These are phyloP conservation scores for Trametes polyzona DNA, from an alignment of 1,284 basidiomycete genomes.

Conservation along the genomic window DNA sequence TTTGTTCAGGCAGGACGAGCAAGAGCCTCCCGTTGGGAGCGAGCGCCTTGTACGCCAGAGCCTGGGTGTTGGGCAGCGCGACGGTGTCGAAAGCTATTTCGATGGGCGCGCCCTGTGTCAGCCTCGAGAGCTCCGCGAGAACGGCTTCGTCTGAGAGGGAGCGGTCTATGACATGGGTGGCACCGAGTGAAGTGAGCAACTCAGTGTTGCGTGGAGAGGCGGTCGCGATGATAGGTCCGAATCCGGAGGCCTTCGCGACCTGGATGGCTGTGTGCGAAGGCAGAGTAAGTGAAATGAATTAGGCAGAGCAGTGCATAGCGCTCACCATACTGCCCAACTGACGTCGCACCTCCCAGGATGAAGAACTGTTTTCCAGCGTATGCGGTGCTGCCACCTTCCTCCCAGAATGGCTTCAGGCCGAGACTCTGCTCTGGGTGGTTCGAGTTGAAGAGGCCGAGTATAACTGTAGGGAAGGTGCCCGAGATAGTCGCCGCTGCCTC, in stretches of 20 bases:
- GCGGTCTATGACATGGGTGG: conserved; percentile 39
- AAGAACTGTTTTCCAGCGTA: conserved; percentile 43
- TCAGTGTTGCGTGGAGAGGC: conserved; percentile 37
- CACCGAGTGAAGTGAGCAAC: conserved; percentile 40
- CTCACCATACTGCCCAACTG: conserved; percentile 46
- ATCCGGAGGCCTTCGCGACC: conserved; percentile 38
- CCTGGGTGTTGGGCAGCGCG: conserved; percentile 25
- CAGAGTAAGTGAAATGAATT: not conserved
- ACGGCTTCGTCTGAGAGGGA: conserved; percentile 17
- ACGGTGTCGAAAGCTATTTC: conserved; percentile 34
- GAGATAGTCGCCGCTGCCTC: conserved; percentile 45
- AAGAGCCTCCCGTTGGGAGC: conserved; percentile 26
- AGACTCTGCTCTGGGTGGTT: conserved; percentile 30
- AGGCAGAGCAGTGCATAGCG: not conserved
- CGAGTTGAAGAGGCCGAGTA: conserved; percentile 43
- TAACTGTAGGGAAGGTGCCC: conserved; percentile 42
- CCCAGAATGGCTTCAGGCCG: conserved; percentile 35
- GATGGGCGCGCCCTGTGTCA: conserved; percentile 25
- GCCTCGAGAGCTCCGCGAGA: conserved; percentile 19
- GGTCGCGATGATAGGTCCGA: conserved; percentile 39
- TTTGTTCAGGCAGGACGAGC: conserved; percentile 7
- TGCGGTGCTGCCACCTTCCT: conserved; percentile 38
- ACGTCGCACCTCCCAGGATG: conserved; percentile 48
- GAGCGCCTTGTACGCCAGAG: conserved; percentile 24
- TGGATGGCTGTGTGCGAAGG: conserved; percentile 32